Evolutionary conservation across 192 early-diverging fungal genomes (phyloP).

Genomic region (Backusella australiensis): DNA sequence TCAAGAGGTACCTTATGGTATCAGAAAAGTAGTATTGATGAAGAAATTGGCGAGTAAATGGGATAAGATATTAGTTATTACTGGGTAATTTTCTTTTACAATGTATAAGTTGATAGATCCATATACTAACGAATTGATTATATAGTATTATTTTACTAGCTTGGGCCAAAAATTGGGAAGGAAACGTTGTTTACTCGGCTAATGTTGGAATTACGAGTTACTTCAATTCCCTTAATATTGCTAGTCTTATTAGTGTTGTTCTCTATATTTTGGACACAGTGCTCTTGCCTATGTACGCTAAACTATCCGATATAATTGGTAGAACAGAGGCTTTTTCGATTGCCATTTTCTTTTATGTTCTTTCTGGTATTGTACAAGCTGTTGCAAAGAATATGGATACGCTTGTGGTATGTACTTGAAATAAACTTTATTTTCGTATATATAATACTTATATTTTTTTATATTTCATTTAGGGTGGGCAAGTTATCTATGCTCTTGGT

Average conservation of each 20-base stretch:
- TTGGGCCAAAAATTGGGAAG: constrained; percentile 20
- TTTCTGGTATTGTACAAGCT: background rate
- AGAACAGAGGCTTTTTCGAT: constrained; percentile 5
- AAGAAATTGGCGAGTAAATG: background rate
- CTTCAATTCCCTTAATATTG: constrained; percentile 5
- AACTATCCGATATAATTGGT: constrained; percentile 23
- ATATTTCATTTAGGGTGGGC: constrained; percentile 7
- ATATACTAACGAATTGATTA: background rate
- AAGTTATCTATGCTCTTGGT: constrained; percentile 27
- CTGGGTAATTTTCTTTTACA: background rate
- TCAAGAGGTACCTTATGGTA: background rate
- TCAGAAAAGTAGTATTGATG: constrained; percentile 2
- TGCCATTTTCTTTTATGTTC: constrained; percentile 3
- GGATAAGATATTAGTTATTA: constrained; percentile 13
- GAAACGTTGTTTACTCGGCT: background rate
- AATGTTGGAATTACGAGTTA: background rate
- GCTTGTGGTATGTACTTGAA: constrained; percentile 5
- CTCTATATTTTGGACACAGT: constrained; percentile 15
- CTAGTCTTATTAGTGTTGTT: constrained; percentile 6
- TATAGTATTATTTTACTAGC: constrained; percentile 3
- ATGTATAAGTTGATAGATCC: background rate
- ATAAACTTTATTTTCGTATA: background rate
- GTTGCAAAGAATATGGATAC: background rate
- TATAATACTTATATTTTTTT: background rate
- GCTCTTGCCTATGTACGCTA: constrained; percentile 16